Percentiles rank a stretch among this genome's conserved stretches.
Conservation (phyloP, 345 rosid genomes). For the Cardamine occulta region DNA sequence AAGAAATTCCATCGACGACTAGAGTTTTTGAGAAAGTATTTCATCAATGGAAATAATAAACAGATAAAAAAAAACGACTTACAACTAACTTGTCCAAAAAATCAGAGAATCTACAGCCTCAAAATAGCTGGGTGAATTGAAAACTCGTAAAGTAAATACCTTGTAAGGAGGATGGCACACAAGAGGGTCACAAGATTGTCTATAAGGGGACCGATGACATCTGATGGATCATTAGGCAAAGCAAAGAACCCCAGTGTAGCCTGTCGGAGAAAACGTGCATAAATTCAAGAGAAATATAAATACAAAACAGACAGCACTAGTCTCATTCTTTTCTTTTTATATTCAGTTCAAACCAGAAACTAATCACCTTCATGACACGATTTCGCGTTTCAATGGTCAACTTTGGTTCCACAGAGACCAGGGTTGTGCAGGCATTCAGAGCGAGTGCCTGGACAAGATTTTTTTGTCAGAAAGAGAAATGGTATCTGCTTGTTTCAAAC, state of each 20-base stretch:
- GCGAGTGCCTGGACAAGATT: slow-evolving; percentile 76
- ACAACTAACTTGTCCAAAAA: slow-evolving; percentile 19
- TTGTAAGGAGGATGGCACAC: slow-evolving; percentile 95
- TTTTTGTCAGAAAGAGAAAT: slow-evolving; percentile 40
- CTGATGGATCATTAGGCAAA: slow-evolving; percentile 82
- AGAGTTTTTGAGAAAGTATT: slow-evolving; percentile 17
- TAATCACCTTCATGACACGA: slow-evolving; percentile 82
- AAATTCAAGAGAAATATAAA: slow-evolving; percentile 19
- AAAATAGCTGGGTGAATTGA: slow-evolving; percentile 13
- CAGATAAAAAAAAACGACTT: background rate
- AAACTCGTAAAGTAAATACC: slow-evolving; percentile 54
- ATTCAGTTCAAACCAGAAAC: slow-evolving; percentile 16
- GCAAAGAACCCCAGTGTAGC: slow-evolving; percentile 98
- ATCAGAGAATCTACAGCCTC: slow-evolving; percentile 25
- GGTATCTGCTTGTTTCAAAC: slow-evolving; percentile 25
- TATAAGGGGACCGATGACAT: slow-evolving; percentile 83
- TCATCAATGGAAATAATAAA: slow-evolving; percentile 22
- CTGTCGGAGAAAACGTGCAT: slow-evolving; percentile 51
- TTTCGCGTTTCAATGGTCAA: slow-evolving; percentile 93
- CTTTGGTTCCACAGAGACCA: slow-evolving; percentile 97
- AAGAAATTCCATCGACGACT: background rate
- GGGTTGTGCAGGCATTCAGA: slow-evolving; percentile 91
- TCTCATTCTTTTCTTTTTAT: background rate
- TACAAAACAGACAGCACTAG: background rate
- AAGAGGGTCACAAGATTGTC: slow-evolving; percentile 90